A percentile compares a stretch with the other conserved stretches of the same genome.
Evolutionary conservation across 108 stramenopile genomes (phyloP).

Genomic region (Aureococcus anophagefferens): DNA sequence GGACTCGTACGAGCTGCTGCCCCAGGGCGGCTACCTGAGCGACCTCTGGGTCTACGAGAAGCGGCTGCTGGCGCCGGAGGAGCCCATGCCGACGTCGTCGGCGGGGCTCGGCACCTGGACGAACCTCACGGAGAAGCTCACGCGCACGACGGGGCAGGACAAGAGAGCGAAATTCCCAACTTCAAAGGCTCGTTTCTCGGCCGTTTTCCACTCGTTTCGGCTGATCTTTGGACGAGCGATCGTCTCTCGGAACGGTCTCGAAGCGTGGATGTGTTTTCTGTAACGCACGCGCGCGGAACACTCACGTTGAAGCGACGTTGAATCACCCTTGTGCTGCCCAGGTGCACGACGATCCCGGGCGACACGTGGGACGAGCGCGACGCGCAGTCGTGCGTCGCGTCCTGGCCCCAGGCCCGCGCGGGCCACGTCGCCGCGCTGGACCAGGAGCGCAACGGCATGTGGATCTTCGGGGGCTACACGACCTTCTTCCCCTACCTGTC

Average conservation of each 20-base stretch:
- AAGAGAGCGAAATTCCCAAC: too few species aligned
- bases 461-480: conserved; percentile 66
- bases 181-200: too few species aligned
- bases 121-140: conserved; percentile 25
- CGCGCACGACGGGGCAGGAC: too few species aligned
- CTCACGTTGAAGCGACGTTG: too few species aligned
- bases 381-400: conserved; percentile 45
- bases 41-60: conserved; percentile 61
- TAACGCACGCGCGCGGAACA: too few species aligned
- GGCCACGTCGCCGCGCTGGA: conserved; percentile 56
- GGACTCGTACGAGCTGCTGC: conserved; percentile 35
- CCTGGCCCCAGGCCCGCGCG: conserved; percentile 57
- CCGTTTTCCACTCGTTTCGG: too few species aligned
- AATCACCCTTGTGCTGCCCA: too few species aligned
- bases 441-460: conserved; percentile 41
- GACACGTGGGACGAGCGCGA: conserved; percentile 50
- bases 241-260: too few species aligned
- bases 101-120: conserved; percentile 37
- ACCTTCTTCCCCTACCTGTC: conserved; percentile 66
- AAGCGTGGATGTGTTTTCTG: too few species aligned
- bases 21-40: conserved; percentile 61
- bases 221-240: too few species aligned
- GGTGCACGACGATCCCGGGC: conserved; percentile 40
- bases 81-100: conserved; percentile 10
- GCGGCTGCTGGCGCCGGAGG: conserved; percentile 1